phyloP scores from a whole-genome alignment of 768 basidiomycete genomes.

The Neoboletus magnificus region DNA sequence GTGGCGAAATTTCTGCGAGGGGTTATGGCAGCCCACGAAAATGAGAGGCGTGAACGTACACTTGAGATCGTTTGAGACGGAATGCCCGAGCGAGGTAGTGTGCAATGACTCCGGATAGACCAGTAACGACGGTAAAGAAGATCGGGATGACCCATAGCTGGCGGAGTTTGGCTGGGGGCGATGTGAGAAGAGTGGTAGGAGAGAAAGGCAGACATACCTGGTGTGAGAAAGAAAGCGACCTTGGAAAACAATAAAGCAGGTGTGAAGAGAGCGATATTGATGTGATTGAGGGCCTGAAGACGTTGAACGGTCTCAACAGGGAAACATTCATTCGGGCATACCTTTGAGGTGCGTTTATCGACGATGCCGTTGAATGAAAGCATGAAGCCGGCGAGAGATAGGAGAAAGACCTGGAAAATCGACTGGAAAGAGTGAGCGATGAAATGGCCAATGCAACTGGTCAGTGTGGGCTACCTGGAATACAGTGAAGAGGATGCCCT shows the following conservation, averaged over 20 bases:
- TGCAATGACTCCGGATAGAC: conserved; percentile 66
- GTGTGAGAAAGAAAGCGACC: conserved; percentile 88
- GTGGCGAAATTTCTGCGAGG: conserved; percentile 65
- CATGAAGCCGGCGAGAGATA: conserved; percentile 81
- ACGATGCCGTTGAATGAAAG: conserved; percentile 78
- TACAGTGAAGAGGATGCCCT: conserved; percentile 25
- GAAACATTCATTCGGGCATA: conserved; percentile 17
- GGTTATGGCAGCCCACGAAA: neutral
- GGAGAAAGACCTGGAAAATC: conserved; percentile 82
- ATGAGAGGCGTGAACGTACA: conserved; percentile 40
- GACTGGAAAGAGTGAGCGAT: conserved; percentile 46
- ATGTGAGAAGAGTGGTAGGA: neutral
- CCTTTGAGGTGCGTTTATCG: conserved; percentile 90
- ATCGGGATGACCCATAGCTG: conserved; percentile 86
- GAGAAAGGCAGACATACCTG: conserved; percentile 44
- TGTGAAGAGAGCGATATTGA: conserved; percentile 89
- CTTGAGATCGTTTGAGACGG: conserved; percentile 71
- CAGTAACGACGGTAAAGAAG: conserved; percentile 74
- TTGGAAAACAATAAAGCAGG: conserved; percentile 89
- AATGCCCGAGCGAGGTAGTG: conserved; percentile 59
- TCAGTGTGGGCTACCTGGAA: conserved; percentile 21
- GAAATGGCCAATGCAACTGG: neutral
- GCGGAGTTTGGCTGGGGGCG: conserved; percentile 56
- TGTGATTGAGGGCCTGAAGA: conserved; percentile 64
- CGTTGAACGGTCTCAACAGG: neutral